Evolutionary conservation across 768 basidiomycete genomes (phyloP), one percentile per base, ranked within the genome.

Genomic region (Pleurotus tuber-regium): DNA sequence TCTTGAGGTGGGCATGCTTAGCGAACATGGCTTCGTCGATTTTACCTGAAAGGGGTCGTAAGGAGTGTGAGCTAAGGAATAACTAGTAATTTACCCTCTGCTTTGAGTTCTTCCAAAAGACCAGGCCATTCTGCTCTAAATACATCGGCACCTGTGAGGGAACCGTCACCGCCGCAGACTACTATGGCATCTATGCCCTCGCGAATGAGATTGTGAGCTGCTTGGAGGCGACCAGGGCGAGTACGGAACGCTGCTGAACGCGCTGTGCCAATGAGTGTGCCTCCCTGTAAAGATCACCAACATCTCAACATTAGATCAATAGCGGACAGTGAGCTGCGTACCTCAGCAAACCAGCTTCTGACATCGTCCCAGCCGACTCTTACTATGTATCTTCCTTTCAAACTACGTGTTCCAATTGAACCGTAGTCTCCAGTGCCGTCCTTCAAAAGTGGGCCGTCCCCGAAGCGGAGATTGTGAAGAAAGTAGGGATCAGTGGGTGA

Each of bases 311-410:
- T n/a, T n/a, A 28, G 23, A 16, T 19, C 16, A 26, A 14, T 24
- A 42, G 5, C 6, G 30, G 40, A 43, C 26, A 18, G 12, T 7
- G 16, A n/a, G n/a, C n/a, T n/a, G 6, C 81, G 51, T 58, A 87
- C 92, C 78, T 97, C 83, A 25, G 87, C 81, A 58, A 96, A 86
- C 93, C 94, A 98, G 10, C 92, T 92, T 41, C 92, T 76, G 26
- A 98, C 96, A 66, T 99, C 97, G 64, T 99, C 97, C 87, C 95
- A 98, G 8, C 97, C 97, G 2, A 96, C 96, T 50, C 92, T 78
- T 18, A 98, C 88, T 59, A 98, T 97, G 68, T 97, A 92, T 43
- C 88, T 76, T 1, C 92, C 93, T 63, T 91, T 94, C 61, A 99
- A 79, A 2, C 85, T 84, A 47, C 85, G 78, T 19, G 86, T 87